Evolutionary conservation across 2,329 filamentous ascomycete species (phyloP).

Genomic region (Anthostomella pinea): DNA sequence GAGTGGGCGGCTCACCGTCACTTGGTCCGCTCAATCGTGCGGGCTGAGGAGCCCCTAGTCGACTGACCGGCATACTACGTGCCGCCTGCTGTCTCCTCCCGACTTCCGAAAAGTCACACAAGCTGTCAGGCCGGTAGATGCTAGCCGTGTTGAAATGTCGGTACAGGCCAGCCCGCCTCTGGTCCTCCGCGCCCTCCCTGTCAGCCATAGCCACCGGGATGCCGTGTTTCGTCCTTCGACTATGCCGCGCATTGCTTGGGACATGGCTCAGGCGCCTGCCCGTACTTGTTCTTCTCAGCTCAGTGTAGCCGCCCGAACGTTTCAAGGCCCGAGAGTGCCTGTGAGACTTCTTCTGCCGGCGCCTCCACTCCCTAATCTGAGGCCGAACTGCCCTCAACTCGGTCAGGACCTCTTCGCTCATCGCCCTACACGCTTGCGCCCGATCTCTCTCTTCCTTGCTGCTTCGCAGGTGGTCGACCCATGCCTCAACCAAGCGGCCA

Average conservation of each 20-base stretch:
- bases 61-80: slow-evolving; percentile 2
- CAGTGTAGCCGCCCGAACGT: slow-evolving; percentile 14
- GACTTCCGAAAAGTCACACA: slow-evolving; percentile 14
- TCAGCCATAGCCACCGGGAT: slow-evolving; percentile 26
- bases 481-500: slow-evolving; percentile 40
- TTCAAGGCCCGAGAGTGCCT: slow-evolving; percentile 1
- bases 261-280: slow-evolving; percentile 10
- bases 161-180: slow-evolving; percentile 17
- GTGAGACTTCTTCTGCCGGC: slow-evolving; percentile 10
- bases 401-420: slow-evolving; percentile 19
- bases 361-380: slow-evolving; percentile 19
- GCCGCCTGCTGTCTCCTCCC: background rate
- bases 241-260: slow-evolving; percentile 4
- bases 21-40: slow-evolving; percentile 6
- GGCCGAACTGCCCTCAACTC: slow-evolving; percentile 18
- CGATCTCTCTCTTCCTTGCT: slow-evolving; percentile 8
- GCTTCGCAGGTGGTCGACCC: slow-evolving; percentile 37
- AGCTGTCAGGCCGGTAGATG: slow-evolving; percentile 28
- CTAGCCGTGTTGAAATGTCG: slow-evolving; percentile 11
- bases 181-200: slow-evolving; percentile 15
- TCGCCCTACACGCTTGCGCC: slow-evolving; percentile 16
- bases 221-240: slow-evolving; percentile 22
- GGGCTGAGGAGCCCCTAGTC: slow-evolving; percentile 9
- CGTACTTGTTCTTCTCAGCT: slow-evolving; percentile 14
- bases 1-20: slow-evolving; percentile 5